phyloP scores from a whole-genome alignment of 192 early-diverging fungal genomes.

The Rhizophagus clarus region DNA sequence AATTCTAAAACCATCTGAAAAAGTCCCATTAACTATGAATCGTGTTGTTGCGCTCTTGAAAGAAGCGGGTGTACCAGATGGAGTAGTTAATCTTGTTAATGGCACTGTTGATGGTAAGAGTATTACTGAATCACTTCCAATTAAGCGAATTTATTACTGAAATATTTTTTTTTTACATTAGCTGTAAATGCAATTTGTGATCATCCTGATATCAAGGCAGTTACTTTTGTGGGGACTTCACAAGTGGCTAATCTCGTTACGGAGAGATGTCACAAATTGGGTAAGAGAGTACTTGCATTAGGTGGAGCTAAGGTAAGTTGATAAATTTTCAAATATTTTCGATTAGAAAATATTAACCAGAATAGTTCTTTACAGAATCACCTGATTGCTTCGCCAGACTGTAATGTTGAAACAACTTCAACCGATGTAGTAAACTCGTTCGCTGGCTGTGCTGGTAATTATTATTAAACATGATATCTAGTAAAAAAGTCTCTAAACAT shows the following conservation, averaged over 20 bases:
- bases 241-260: conserved; percentile 68
- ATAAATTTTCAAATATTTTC: neutral
- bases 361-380: conserved; percentile 55
- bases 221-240: conserved; percentile 83
- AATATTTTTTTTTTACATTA: neutral
- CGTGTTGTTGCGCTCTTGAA: conserved; percentile 60
- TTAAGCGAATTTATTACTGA: neutral
- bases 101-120: conserved; percentile 59
- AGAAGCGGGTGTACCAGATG: conserved; percentile 66
- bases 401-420: conserved; percentile 76
- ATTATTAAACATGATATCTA: conserved; percentile 10
- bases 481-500: neutral
- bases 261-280: conserved; percentile 46
- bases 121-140: neutral
- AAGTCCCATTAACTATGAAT: conserved; percentile 80
- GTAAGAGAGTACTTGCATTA: conserved; percentile 75
- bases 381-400: conserved; percentile 76
- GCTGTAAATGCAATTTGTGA: conserved; percentile 61
- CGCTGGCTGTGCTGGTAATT: conserved; percentile 65
- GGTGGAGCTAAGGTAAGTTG: conserved; percentile 60
- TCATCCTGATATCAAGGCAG: conserved; percentile 64
- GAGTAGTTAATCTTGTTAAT: conserved; percentile 78
- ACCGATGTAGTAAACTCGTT: conserved; percentile 77
- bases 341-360: conserved; percentile 17
- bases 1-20: conserved; percentile 80